Conservation (phyloP, 2,329 filamentous ascomycete genomes). For the Fusarium phyllophilum region DNA sequence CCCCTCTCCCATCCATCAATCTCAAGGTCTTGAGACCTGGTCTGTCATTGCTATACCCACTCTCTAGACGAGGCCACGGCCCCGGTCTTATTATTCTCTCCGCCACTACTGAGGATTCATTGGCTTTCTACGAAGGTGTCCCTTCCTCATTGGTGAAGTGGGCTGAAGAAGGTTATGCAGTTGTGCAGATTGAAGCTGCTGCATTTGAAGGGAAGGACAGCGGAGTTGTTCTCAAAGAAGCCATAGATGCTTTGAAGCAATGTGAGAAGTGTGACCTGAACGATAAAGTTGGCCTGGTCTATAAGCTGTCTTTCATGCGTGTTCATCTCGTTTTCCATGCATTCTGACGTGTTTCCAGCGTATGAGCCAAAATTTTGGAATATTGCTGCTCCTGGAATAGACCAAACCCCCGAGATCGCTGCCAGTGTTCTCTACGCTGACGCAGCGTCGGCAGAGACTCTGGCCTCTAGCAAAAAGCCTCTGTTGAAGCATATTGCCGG, state of each 20-base stretch:
- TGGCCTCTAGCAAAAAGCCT: not conserved
- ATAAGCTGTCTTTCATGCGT: not conserved
- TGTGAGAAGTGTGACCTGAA: constrained; percentile 50
- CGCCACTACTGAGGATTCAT: constrained; percentile 29
- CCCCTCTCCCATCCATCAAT: constrained; percentile 34
- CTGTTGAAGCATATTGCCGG: not conserved
- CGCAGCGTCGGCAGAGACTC: not conserved
- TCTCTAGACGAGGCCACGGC: constrained; percentile 51
- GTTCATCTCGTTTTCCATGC: too few species aligned
- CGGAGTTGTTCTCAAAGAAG: constrained; percentile 28
- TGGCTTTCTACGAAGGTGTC: constrained; percentile 46
- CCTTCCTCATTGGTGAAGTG: constrained; percentile 72
- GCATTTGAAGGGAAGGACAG: constrained; percentile 7
- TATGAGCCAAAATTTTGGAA: not conserved
- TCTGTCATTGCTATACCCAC: constrained; percentile 45
- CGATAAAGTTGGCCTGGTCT: not conserved
- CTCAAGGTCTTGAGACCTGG: constrained; percentile 25
- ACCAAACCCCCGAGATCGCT: not conserved
- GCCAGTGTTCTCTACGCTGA: not conserved
- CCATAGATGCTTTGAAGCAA: constrained; percentile 32
- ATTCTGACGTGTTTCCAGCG: not conserved
- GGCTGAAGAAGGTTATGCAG: constrained; percentile 76
- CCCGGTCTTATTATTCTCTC: constrained; percentile 50
- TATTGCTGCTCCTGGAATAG: not conserved
- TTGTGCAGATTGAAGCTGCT: constrained; percentile 51